These are phyloP conservation scores for Crassisporium funariophilum DNA, from an alignment of 768 basidiomycete genomes.

Conservation along the genomic window DNA sequence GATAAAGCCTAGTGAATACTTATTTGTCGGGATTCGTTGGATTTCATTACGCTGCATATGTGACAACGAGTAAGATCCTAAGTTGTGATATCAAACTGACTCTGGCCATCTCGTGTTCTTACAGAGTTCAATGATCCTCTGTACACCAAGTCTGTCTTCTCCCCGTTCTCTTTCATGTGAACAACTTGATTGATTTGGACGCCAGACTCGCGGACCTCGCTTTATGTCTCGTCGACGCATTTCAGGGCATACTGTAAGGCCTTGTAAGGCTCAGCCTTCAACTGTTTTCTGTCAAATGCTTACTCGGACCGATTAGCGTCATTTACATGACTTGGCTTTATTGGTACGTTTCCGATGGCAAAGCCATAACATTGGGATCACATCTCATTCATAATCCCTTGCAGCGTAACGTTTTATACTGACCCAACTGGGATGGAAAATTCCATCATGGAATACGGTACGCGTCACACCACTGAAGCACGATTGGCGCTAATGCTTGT, in stretches of 20 bases:
- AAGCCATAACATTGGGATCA: background rate
- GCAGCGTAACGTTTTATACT: slow-evolving; percentile 13
- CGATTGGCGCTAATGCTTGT: background rate
- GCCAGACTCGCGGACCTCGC: slow-evolving; percentile 24
- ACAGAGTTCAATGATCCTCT: slow-evolving; percentile 30
- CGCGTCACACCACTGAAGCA: background rate
- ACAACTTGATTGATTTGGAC: background rate
- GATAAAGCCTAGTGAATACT: slow-evolving; percentile 23
- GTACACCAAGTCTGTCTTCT: slow-evolving; percentile 25
- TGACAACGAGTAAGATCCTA: too few species aligned
- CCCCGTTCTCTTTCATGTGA: background rate
- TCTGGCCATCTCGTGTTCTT: slow-evolving; percentile 27
- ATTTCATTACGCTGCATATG: slow-evolving; percentile 33
- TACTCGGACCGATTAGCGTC: slow-evolving; percentile 11
- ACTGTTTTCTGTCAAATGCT: background rate
- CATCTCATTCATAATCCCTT: background rate
- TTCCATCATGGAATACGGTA: slow-evolving; percentile 9
- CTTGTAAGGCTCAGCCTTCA: background rate
- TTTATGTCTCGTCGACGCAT: slow-evolving; percentile 30
- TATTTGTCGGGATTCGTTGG: slow-evolving; percentile 28
- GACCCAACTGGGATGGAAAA: slow-evolving; percentile 12
- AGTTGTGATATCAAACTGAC: slow-evolving; percentile 32
- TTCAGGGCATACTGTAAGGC: slow-evolving; percentile 30
- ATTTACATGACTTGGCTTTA: slow-evolving; percentile 30
- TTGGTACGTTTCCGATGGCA: slow-evolving; percentile 17